Evolutionary conservation across 2,329 filamentous ascomycete genomes (phyloP).

Genomic region (Pseudogymnoascus sp.): DNA sequence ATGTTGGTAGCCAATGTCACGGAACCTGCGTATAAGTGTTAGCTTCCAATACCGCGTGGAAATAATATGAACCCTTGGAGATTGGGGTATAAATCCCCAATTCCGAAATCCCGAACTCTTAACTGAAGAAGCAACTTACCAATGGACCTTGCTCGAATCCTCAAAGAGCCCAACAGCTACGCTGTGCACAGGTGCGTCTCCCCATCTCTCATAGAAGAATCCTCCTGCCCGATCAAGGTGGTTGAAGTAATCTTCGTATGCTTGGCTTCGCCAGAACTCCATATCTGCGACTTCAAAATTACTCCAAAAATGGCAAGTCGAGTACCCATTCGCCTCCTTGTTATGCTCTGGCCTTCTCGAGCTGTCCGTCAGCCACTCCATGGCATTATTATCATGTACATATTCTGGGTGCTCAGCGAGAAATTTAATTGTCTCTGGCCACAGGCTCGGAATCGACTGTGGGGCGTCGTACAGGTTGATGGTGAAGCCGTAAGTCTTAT

Average conservation of each 20-base stretch:
- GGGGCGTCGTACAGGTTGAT: slow-evolving; percentile 95
- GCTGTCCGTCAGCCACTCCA: slow-evolving; percentile 79
- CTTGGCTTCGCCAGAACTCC: slow-evolving; percentile 81
- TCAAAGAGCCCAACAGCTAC: slow-evolving; percentile 89
- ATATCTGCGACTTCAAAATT: slow-evolving; percentile 97
- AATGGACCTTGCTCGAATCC: slow-evolving; percentile 84
- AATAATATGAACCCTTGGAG: not conserved
- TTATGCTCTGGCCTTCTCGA: slow-evolving; percentile 71
- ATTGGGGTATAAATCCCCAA: not conserved
- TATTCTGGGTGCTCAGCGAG: slow-evolving; percentile 75
- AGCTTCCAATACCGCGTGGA: not conserved
- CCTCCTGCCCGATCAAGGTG: slow-evolving; percentile 89
- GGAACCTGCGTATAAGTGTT: slow-evolving; percentile 60
- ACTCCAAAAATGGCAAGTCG: slow-evolving; percentile 98
- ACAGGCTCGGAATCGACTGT: slow-evolving; percentile 74
- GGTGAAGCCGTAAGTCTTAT: slow-evolving; percentile 98
- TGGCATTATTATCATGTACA: slow-evolving; percentile 73
- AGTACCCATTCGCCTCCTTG: slow-evolving; percentile 78
- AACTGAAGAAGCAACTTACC: slow-evolving; percentile 48
- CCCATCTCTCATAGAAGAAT: slow-evolving; percentile 99
- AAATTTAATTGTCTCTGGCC: slow-evolving; percentile 95
- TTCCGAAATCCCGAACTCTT: not conserved
- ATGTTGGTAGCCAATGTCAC: slow-evolving; percentile 96
- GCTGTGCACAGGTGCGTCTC: slow-evolving; percentile 93
- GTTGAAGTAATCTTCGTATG: slow-evolving; percentile 93